Conservation (phyloP, 2,329 filamentous ascomycete species). For the Xylariaceae sp. region DNA sequence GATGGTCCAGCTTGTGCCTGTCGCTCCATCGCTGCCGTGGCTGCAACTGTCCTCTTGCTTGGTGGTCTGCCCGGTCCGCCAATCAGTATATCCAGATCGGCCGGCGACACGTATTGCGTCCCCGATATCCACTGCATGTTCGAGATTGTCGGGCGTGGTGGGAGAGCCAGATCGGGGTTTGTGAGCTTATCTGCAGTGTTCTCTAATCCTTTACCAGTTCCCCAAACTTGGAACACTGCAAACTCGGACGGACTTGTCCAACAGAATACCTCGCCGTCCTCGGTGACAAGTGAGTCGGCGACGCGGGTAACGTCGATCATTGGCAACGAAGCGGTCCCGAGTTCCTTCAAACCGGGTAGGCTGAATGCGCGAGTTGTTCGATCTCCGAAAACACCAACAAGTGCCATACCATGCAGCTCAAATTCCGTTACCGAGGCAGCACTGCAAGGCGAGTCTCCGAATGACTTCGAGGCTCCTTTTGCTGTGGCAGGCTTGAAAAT, state of each 20-base stretch:
- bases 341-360: slow-evolving; percentile 83
- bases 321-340: slow-evolving; percentile 63
- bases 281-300: slow-evolving; percentile 64
- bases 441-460: slow-evolving; percentile 79
- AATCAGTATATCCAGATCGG: slow-evolving; percentile 86
- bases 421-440: slow-evolving; percentile 73
- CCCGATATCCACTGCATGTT: slow-evolving; percentile 96
- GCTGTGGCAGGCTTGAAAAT: slow-evolving; percentile 80
- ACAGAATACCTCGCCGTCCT: slow-evolving; percentile 76
- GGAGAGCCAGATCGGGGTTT: slow-evolving; percentile 70
- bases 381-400: slow-evolving; percentile 83
- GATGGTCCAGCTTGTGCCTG: slow-evolving; percentile 40
- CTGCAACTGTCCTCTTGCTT: slow-evolving; percentile 82
- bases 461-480: slow-evolving; percentile 90
- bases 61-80: slow-evolving; percentile 84
- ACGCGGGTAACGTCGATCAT: slow-evolving; percentile 73
- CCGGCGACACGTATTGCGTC: slow-evolving; percentile 82
- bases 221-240: slow-evolving; percentile 80
- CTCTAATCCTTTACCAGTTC: slow-evolving; percentile 61
- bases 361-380: slow-evolving; percentile 75
- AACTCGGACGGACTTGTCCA: slow-evolving; percentile 89
- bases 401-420: slow-evolving; percentile 69
- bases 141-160: slow-evolving; percentile 85
- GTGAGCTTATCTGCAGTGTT: slow-evolving; percentile 68
- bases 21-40: slow-evolving; percentile 70